Evolutionary conservation across 257 asterid genomes (phyloP), one percentile per base, ranked within the genome.

Genomic region (Lycium ferocissimum): DNA sequence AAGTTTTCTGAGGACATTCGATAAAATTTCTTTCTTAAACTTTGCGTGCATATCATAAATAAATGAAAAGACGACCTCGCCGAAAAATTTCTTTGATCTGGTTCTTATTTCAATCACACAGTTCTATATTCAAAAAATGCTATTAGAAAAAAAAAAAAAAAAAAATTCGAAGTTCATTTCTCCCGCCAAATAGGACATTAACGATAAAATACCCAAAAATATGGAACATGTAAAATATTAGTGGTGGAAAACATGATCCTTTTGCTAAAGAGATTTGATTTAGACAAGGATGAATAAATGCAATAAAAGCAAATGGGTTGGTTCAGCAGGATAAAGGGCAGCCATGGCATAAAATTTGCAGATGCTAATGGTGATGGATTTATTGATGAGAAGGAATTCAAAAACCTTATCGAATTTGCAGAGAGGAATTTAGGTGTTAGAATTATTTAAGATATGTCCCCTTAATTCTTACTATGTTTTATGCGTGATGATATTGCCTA

Each of bases 251-350:
- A 62, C 11, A 53, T 92, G 92, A n/a, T n/a, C n/a, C n/a, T n/a
- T n/a, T n/a, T n/a, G 93, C 51, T 92, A 61, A 87, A 80, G 85
- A 87, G 53, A 12, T 89, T 90, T 62, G 92, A 90, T 33, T 7
- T 9, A 0, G 58, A 90, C 63, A 12, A 53, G 20, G 92, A 89
- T 54, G 90, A 88, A 0, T 66, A 81, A 70, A 89, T 90, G 94
- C 90, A 1, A 67, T 89, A 86, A 80, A 80, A 10, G 82, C 85
- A 3, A 84, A 26, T 57, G 90, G 86, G 86, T 6, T 79, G 91
- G 92, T 89, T 89, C 22, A 56, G 86, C 22, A 73, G n/a, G 76
- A n/a, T 79, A 56, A 86, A 85, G 81, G 87, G 91, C 0, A 87
- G 63, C 47, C 75, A 15, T 15, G 91, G 91, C 37, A 7, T 92